Evolutionary conservation across 2,329 filamentous ascomycete genomes (phyloP).

Genomic region (Sporothrix pallida): DNA sequence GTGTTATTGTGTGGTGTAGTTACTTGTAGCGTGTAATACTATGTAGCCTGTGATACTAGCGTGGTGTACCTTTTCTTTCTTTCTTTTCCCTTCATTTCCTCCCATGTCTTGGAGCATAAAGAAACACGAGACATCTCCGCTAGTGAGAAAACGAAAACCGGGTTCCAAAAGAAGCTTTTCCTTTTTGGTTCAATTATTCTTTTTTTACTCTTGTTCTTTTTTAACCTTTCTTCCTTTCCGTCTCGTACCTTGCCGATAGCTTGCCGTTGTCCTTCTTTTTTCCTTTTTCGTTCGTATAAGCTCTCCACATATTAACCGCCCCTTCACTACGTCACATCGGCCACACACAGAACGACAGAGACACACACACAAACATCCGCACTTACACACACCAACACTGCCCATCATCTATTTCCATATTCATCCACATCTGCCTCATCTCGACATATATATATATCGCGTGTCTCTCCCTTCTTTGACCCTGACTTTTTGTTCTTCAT

Average conservation of each 20-base stretch:
- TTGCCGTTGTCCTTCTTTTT: neutral
- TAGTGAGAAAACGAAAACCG: conserved; percentile 1
- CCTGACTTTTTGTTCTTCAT: neutral
- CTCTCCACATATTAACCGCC: neutral
- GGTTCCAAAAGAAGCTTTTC: neutral
- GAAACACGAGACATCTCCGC: neutral
- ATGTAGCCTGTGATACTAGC: neutral
- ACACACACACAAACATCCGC: neutral
- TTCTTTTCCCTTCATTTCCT: neutral
- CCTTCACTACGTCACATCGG: conserved; percentile 21
- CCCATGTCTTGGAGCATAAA: conserved; percentile 3
- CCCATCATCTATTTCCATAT: neutral
- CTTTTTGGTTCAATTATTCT: too few species aligned
- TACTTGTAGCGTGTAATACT: neutral
- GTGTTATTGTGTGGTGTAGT: too few species aligned
- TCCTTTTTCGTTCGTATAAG: conserved; percentile 20
- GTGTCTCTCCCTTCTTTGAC: conserved; percentile 14
- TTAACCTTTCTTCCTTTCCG: neutral
- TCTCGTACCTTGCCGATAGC: neutral
- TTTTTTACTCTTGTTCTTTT: neutral
- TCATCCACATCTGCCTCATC: neutral
- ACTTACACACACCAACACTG: neutral
- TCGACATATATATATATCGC: conserved; percentile 17
- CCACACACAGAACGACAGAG: neutral
- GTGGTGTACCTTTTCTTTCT: neutral